phyloP scores from a whole-genome alignment of 495 filamentous ascomycete genomes.

The Melanomma pulvis-pyrius region DNA sequence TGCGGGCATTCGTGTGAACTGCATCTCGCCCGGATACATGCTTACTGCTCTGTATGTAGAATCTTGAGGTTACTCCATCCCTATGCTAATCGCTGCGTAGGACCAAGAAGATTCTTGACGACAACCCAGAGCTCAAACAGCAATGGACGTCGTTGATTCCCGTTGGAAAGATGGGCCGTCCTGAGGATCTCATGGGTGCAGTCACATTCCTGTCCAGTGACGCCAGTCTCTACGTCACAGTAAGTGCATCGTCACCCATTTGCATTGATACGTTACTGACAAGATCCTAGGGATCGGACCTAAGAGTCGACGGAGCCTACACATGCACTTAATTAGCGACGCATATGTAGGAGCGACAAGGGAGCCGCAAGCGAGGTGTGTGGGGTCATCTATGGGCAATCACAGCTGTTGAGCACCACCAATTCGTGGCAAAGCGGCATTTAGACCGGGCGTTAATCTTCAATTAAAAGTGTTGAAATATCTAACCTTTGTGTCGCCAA shows the following conservation, averaged over 20 bases:
- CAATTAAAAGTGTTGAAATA: background rate
- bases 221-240: constrained; percentile 79
- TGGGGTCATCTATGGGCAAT: background rate
- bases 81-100: constrained; percentile 48
- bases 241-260: constrained; percentile 3
- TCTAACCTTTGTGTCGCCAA: no score
- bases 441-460: background rate
- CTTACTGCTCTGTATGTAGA: constrained; percentile 78
- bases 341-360: background rate
- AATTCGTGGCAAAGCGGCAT: background rate
- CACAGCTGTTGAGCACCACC: background rate
- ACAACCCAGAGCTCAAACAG: constrained; percentile 82
- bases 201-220: constrained; percentile 89
- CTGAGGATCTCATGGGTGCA: constrained; percentile 89
- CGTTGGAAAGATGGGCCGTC: constrained; percentile 87
- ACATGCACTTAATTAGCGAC: constrained; percentile 65
- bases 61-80: background rate
- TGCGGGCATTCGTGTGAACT: constrained; percentile 83
- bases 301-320: constrained; percentile 90
- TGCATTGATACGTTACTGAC: constrained; percentile 1
- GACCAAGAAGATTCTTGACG: constrained; percentile 90
- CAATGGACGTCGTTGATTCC: constrained; percentile 93
- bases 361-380: background rate
- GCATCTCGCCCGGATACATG: constrained; percentile 92
- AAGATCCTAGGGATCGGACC: constrained; percentile 64